Conservation (phyloP, 169 alveolate species). For the Cryptosporidium muris region DNA sequence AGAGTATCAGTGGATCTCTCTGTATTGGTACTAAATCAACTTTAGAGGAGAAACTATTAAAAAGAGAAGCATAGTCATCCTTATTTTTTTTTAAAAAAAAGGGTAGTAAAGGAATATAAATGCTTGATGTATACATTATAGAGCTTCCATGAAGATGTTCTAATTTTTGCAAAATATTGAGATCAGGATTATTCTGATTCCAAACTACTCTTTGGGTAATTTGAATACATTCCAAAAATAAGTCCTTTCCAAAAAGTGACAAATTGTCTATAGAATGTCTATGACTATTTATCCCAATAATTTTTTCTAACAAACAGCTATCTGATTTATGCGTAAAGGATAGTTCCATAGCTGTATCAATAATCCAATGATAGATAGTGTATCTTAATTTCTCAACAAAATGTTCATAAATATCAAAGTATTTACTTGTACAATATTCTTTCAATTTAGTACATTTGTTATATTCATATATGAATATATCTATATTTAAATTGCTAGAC, state of each 20-base stretch:
- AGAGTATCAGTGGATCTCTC: conserved; percentile 32
- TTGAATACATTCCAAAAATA: conserved; percentile 31
- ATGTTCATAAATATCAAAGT: background rate
- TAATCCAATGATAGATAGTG: conserved; percentile 13
- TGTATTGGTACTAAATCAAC: conserved; percentile 52
- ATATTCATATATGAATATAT: too few relatives aligned
- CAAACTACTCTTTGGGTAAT: conserved; percentile 5
- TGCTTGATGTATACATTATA: conserved; percentile 14
- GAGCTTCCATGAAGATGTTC: conserved; percentile 1
- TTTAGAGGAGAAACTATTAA: conserved; percentile 42
- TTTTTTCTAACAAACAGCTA: background rate
- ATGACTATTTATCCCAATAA: background rate
- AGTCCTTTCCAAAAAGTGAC: conserved; percentile 35
- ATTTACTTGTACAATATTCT: too few relatives aligned
- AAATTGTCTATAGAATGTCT: background rate
- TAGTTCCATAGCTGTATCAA: conserved; percentile 52
- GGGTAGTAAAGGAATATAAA: conserved; percentile 22
- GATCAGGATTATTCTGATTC: conserved; percentile 8
- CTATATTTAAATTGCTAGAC: too few relatives aligned
- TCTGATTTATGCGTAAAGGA: conserved; percentile 13
- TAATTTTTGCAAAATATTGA: background rate
- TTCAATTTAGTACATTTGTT: too few relatives aligned
- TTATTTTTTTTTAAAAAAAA: conserved; percentile 16
- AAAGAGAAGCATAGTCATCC: conserved; percentile 3
- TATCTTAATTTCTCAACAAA: conserved; percentile 7